phyloP scores from a whole-genome alignment of 352 stramenopile genomes.

The Aphanomyces invadans region DNA sequence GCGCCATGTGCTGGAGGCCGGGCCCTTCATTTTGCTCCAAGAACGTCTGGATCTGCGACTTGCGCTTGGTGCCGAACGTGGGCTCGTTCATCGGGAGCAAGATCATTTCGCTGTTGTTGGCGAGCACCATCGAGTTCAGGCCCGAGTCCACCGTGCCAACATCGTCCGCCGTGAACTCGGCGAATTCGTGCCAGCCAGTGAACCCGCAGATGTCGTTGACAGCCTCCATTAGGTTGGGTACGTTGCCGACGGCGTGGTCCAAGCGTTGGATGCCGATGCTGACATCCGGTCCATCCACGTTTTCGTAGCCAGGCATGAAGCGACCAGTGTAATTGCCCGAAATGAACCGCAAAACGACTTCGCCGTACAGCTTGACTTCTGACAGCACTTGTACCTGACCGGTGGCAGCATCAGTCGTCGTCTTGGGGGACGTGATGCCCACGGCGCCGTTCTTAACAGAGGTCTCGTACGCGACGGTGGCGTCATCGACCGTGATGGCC shows the following conservation, averaged over 20 bases:
- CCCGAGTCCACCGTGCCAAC: slow-evolving; percentile 92
- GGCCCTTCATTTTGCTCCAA: slow-evolving; percentile 92
- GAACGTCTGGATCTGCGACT: slow-evolving; percentile 95
- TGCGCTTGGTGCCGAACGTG: slow-evolving; percentile 87
- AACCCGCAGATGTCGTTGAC: slow-evolving; percentile 76
- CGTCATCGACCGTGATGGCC: slow-evolving; percentile 73
- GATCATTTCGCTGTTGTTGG: slow-evolving; percentile 90
- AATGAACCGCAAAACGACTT: slow-evolving; percentile 83
- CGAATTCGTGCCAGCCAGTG: slow-evolving; percentile 89
- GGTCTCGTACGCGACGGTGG: slow-evolving; percentile 57
- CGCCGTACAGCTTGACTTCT: slow-evolving; percentile 82
- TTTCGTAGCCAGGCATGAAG: slow-evolving; percentile 71
- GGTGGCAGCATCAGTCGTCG: slow-evolving; percentile 49
- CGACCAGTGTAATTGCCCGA: slow-evolving; percentile 63
- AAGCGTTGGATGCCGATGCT: slow-evolving; percentile 77
- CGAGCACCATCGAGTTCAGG: slow-evolving; percentile 92
- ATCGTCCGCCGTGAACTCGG: slow-evolving; percentile 92
- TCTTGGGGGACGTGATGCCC: slow-evolving; percentile 46
- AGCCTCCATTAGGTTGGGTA: slow-evolving; percentile 81
- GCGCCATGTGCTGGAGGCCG: slow-evolving; percentile 94
- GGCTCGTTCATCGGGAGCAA: slow-evolving; percentile 94
- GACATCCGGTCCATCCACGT: slow-evolving; percentile 41
- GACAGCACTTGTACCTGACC: slow-evolving; percentile 51
- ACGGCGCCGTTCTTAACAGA: slow-evolving; percentile 66
- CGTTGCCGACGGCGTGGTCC: slow-evolving; percentile 88